Evolutionary conservation across 768 basidiomycete species (phyloP).

Genomic region (Flagelloscypha sp.): DNA sequence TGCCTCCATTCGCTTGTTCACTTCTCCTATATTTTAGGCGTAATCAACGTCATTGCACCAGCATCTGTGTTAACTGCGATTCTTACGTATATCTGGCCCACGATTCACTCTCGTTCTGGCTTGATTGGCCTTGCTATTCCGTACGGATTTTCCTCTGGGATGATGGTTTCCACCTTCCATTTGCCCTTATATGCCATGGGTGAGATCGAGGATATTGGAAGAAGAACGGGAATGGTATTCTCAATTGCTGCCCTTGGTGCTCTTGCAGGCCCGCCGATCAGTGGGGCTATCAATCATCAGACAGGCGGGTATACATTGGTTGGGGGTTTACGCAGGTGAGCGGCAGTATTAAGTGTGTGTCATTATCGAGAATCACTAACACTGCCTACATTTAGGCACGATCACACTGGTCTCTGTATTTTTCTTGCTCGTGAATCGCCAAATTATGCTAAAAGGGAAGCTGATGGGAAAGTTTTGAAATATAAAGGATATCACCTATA

Average conservation of each 20-base stretch:
- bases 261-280: constrained; percentile 53
- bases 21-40: constrained; percentile 26
- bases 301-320: constrained; percentile 38
- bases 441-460: constrained; percentile 20
- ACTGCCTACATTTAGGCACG: constrained; percentile 18
- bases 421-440: constrained; percentile 21
- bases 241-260: constrained; percentile 46
- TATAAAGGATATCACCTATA: too few species aligned
- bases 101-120: constrained; percentile 28
- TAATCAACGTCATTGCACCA: constrained; percentile 51
- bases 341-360: constrained; percentile 4
- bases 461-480: constrained; percentile 21
- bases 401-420: constrained; percentile 21
- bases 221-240: constrained; percentile 48
- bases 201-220: constrained; percentile 43
- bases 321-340: constrained; percentile 47
- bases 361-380: background rate
- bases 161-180: constrained; percentile 38
- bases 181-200: constrained; percentile 45
- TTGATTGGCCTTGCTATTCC: constrained; percentile 43
- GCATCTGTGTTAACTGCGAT: constrained; percentile 40
- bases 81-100: constrained; percentile 57
- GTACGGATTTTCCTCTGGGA: constrained; percentile 51
- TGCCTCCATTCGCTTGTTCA: background rate
- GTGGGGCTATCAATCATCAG: constrained; percentile 43